These are phyloP conservation scores for Fusarium luffae DNA, from an alignment of 2,329 filamentous ascomycete genomes.

Conservation along the genomic window DNA sequence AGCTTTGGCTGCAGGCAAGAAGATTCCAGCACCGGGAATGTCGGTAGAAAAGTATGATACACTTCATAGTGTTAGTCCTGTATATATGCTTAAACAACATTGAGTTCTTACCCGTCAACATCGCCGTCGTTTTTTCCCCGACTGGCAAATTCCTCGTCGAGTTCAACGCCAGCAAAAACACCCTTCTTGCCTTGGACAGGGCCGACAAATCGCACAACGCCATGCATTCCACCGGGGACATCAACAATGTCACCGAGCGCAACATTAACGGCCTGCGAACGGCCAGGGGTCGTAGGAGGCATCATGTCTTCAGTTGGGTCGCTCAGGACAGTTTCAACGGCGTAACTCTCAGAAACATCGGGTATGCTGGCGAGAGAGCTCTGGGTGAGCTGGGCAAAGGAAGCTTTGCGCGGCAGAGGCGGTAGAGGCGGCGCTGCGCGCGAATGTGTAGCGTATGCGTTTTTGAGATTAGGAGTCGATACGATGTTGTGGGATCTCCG, in stretches of 20 bases:
- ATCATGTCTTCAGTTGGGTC: constrained; percentile 57
- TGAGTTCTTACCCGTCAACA: constrained; percentile 81
- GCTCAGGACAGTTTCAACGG: constrained; percentile 63
- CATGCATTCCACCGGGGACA: constrained; percentile 92
- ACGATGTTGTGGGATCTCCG: constrained; percentile 60
- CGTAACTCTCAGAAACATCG: constrained; percentile 73
- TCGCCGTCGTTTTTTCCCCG: constrained; percentile 96
- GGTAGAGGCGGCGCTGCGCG: constrained; percentile 54
- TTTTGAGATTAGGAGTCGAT: constrained; percentile 69
- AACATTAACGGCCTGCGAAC: constrained; percentile 64
- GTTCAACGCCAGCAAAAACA: constrained; percentile 90
- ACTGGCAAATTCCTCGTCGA: constrained; percentile 80
- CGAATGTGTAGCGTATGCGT: constrained; percentile 62
- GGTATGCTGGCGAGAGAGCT: constrained; percentile 72
- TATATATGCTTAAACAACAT: not conserved
- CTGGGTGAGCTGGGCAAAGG: constrained; percentile 74
- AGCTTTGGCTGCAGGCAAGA: constrained; percentile 87
- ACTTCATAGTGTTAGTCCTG: constrained; percentile 50
- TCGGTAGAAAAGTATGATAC: constrained; percentile 84
- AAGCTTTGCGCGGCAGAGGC: constrained; percentile 74
- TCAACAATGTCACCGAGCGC: constrained; percentile 87
- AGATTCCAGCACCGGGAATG: constrained; percentile 87
- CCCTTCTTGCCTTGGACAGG: constrained; percentile 89
- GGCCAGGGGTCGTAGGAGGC: constrained; percentile 66
- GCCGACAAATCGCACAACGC: constrained; percentile 89